Evolutionary conservation across 768 basidiomycete genomes (phyloP).

Genomic region (Russula sp.): DNA sequence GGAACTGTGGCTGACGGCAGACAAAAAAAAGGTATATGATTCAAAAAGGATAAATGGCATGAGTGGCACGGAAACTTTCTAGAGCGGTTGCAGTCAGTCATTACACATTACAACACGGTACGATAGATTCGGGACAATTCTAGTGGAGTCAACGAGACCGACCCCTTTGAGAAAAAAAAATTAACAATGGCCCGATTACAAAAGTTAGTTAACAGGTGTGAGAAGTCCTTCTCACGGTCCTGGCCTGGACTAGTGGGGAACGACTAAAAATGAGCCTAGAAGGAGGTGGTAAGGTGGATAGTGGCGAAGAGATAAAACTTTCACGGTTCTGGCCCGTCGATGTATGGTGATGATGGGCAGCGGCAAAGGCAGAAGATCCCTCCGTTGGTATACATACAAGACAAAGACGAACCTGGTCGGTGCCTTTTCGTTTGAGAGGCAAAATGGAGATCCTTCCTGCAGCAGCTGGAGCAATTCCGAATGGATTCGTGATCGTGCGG

Average conservation of each 20-base stretch:
- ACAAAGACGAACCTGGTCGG: constrained; percentile 2
- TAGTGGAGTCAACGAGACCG: too few relatives aligned
- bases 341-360: neutral
- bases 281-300: neutral
- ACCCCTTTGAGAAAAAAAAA: too few relatives aligned
- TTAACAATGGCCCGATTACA: too few relatives aligned
- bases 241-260: constrained; percentile 7
- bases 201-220: neutral
- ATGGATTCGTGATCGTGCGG: constrained; percentile 20
- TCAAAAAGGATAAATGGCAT: constrained; percentile 16
- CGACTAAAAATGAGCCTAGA: constrained; percentile 2
- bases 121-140: neutral
- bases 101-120: neutral
- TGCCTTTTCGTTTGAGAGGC: constrained; percentile 7
- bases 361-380: constrained; percentile 8
- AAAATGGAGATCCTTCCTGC: constrained; percentile 9
- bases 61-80: neutral
- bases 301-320: neutral
- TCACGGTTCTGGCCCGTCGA: constrained; percentile 5
- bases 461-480: neutral
- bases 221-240: neutral
- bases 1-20: constrained; percentile 5
- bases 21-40: neutral
- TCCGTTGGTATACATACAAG: neutral
- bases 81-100: neutral